Percentiles rank a stretch among this genome's conserved stretches.
These are phyloP conservation scores for Amaranthus palmeri DNA, from an alignment of 148 eudicot species.

Conservation along the genomic window DNA sequence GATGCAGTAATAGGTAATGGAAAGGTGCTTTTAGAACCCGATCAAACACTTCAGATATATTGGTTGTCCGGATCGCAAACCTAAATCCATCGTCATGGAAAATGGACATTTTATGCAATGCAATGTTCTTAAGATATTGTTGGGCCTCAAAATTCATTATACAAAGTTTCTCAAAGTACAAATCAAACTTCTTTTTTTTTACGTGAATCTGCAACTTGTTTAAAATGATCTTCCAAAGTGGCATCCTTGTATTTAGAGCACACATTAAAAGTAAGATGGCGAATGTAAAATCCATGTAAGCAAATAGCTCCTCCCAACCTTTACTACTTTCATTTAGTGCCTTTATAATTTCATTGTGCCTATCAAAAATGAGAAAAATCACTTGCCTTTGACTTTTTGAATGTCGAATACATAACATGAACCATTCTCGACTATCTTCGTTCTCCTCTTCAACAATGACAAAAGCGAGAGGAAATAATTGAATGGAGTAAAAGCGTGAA, in stretches of 20 bases:
- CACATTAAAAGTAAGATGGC: background rate
- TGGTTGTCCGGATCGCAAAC: background rate
- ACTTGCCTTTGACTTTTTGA: too few relatives aligned
- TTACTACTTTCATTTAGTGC: too few relatives aligned
- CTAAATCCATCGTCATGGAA: slow-evolving; percentile 4
- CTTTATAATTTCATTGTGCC: too few relatives aligned
- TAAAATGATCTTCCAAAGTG: background rate
- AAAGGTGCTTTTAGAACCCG: background rate
- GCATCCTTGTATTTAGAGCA: background rate
- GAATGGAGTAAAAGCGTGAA: too few relatives aligned
- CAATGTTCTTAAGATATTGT: background rate
- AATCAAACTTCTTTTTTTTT: background rate
- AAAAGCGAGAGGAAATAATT: too few relatives aligned
- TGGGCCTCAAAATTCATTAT: background rate
- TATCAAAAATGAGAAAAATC: too few relatives aligned
- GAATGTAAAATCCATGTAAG: background rate
- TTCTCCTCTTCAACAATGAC: too few relatives aligned
- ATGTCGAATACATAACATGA: too few relatives aligned
- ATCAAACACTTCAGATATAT: background rate
- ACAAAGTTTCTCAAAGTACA: background rate
- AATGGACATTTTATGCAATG: background rate
- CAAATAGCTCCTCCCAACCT: too few relatives aligned
- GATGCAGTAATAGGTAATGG: background rate
- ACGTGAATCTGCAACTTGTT: background rate
- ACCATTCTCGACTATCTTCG: too few relatives aligned